Evolutionary conservation across 805 yeast genomes (phyloP).

Genomic region (Lachancea kluyveri): DNA sequence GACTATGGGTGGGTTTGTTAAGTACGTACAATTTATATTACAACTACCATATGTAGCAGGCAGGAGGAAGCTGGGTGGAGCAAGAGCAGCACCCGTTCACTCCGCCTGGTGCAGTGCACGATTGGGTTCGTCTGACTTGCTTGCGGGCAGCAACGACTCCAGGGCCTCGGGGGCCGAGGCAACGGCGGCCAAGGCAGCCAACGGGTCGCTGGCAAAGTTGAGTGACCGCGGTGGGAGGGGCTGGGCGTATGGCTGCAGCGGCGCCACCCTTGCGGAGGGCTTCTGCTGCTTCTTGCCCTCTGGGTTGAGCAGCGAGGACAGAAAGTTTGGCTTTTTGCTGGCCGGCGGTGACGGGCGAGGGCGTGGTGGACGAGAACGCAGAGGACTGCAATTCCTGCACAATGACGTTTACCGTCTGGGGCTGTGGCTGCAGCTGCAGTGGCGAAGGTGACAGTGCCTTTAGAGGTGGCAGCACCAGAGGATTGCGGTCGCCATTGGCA

Average conservation of each 20-base stretch:
- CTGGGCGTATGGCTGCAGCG: constrained; percentile 1
- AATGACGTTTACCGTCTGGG: constrained; percentile 5
- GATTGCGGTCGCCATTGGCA: not conserved
- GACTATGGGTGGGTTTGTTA: no score
- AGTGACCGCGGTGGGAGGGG: constrained; percentile 1
- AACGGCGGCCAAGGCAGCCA: constrained; percentile 34
- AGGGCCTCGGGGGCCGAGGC: constrained; percentile 31
- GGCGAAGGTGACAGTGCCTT: not conserved
- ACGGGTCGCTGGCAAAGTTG: constrained; percentile 30
- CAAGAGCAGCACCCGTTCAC: no score
- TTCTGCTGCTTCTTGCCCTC: no score
- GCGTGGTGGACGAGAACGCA: not conserved
- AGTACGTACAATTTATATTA: no score
- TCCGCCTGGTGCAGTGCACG: no score
- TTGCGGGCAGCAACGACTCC: constrained; percentile 9
- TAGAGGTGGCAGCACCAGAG: not conserved
- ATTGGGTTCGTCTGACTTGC: no score
- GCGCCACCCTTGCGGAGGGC: no score
- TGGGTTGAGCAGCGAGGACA: constrained; percentile 6
- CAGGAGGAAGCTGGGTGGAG: no score
- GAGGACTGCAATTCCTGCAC: constrained; percentile 9
- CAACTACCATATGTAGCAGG: no score
- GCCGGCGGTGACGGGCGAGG: constrained; percentile 1
- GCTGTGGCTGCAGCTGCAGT: no score
- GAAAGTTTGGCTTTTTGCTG: constrained; percentile 1